Conservation (phyloP, 441 rosid species). For the Cnidoscolus chayamansa region DNA sequence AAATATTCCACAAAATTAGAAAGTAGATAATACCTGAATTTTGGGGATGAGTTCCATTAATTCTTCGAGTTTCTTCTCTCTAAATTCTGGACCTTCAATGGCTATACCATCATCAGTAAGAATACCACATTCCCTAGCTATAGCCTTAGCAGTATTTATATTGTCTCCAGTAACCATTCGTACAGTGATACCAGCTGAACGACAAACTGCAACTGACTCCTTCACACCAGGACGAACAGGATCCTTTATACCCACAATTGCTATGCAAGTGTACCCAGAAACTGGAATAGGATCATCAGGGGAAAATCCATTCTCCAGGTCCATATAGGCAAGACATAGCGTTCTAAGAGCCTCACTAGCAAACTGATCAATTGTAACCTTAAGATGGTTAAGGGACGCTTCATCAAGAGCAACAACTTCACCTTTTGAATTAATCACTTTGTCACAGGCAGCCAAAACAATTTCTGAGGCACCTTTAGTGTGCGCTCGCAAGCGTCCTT, state of each 20-base stretch:
- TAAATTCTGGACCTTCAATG: conserved; percentile 32
- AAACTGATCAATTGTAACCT: conserved; percentile 43
- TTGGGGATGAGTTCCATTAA: conserved; percentile 55
- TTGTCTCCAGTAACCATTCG: conserved; percentile 71
- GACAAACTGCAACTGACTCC: conserved; percentile 14
- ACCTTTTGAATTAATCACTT: conserved; percentile 35
- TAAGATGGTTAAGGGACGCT: conserved; percentile 23
- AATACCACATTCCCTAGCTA: conserved; percentile 60
- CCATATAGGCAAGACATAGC: conserved; percentile 56
- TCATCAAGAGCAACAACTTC: conserved; percentile 36
- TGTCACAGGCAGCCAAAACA: conserved; percentile 50
- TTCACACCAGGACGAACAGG: conserved; percentile 48
- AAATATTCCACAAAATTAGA: too few relatives aligned
- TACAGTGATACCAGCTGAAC: conserved; percentile 44
- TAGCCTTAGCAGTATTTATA: conserved; percentile 60
- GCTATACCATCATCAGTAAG: conserved; percentile 68
- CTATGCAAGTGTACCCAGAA: conserved; percentile 46
- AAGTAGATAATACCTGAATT: conserved; percentile 46
- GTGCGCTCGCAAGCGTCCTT: conserved; percentile 4
- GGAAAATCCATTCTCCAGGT: conserved; percentile 42
- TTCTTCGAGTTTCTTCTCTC: conserved; percentile 27
- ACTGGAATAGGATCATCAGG: conserved; percentile 42
- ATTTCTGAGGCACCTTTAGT: conserved; percentile 62
- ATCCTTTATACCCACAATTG: conserved; percentile 57
- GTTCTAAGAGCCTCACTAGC: conserved; percentile 60